Evolutionary conservation across 1,139 yeast genomes (phyloP), one percentile per base, ranked within the genome.

Genomic region (Lodderomyces orthopsilosis): DNA sequence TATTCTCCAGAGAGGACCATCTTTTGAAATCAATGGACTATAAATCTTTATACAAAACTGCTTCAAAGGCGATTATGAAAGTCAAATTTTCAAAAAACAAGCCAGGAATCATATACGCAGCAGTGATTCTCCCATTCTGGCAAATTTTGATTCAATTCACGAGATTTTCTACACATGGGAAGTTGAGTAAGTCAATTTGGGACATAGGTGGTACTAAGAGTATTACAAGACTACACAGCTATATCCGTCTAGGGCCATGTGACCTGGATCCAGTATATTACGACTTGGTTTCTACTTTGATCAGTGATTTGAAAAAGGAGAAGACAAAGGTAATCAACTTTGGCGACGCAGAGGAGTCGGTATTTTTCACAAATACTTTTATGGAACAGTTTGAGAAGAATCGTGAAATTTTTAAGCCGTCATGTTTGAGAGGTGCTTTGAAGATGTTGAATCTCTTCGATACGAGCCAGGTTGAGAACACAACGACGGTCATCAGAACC

Each of bases 181-280:
- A 56, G 39, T 53, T 67, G 21, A 70, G 69, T 48, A 71, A 66
- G 48, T 71, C 72, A 9, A 66, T 83, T 41, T 82, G 88, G 84
- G 63, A 70, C 10, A 64, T 68, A 27, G 83, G 77, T 55, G 66
- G 74, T 55, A 42, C 60, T 66, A 51, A 74, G 62, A 45, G 75
- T 56, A 51, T 45, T n/a, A 18, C 23, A 37, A 43, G 34, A 45
- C 62, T 1, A 74, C 74, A 68, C 1, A 72, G 63, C 0, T 74
- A 81, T 47, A 55, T 84, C 24, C 63, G 65, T 13, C 47, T 79
- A 13, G 85, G 89, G 0, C 72, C 77, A 4, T 70, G 83, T 42
- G 70, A 70, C 44, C 79, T 83, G 51, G 66, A 68, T 36, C 74
- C 82, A 0, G 50, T 63, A 0, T 83, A 80, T 53, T 84, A 75